phyloP scores from a whole-genome alignment of 2,329 filamentous ascomycete species.

The Scopulariopsis brevicaulis region DNA sequence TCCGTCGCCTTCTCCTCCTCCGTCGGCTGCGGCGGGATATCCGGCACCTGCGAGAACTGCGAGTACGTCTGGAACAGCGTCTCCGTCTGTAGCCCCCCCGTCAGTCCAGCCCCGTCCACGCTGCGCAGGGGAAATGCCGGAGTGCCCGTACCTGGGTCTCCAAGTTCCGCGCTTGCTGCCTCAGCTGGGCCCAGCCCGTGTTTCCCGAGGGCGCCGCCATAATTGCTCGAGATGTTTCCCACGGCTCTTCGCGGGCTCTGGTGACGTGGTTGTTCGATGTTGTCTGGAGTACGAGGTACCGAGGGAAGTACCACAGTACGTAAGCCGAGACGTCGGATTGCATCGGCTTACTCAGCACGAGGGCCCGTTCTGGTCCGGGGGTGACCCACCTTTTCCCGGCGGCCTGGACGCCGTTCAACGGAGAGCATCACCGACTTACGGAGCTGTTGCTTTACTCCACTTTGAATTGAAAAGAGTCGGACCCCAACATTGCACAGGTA shows the following conservation, averaged over 20 bases:
- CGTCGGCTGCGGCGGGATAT: constrained; percentile 71
- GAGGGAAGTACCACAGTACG: not conserved
- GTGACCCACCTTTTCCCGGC: not conserved
- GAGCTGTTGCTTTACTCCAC: not conserved
- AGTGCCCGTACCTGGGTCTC: constrained; percentile 66
- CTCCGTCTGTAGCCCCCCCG: constrained; percentile 54
- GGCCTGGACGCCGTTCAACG: not conserved
- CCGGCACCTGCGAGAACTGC: constrained; percentile 72
- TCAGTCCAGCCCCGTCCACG: not conserved
- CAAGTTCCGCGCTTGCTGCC: constrained; percentile 79
- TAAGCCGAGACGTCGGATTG: not conserved
- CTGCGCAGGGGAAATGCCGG: not conserved
- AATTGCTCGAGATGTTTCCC: constrained; percentile 7
- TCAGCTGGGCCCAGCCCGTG: constrained; percentile 82
- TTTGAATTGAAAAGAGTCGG: not conserved
- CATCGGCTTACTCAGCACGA: not conserved
- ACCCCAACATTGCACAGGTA: too few species aligned
- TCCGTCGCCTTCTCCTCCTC: constrained; percentile 77
- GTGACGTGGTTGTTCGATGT: constrained; percentile 2
- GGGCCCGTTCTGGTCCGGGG: not conserved
- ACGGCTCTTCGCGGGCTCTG: not conserved
- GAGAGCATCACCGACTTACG: not conserved
- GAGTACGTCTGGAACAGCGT: constrained; percentile 76
- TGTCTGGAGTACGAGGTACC: not conserved
- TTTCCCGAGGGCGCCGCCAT: constrained; percentile 44